phyloP scores from a whole-genome alignment of 2,329 filamentous ascomycete genomes.

The Hansfordia pulvinata region DNA sequence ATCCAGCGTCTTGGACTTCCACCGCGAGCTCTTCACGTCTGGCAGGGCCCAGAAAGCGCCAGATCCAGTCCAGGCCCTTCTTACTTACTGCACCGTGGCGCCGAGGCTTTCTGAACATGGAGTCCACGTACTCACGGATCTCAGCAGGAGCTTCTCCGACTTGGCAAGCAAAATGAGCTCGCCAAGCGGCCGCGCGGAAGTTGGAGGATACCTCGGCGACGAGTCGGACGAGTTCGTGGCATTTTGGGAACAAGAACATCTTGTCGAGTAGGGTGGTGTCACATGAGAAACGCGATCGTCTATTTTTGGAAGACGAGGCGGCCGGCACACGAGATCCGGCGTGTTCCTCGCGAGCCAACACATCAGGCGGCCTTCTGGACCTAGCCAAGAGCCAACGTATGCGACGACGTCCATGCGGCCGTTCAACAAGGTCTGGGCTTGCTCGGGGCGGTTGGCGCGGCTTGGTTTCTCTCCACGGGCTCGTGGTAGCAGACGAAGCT shows the following conservation, averaged over 20 bases:
- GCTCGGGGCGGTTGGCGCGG: no score
- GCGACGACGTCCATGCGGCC: no score
- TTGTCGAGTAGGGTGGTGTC: constrained; percentile 8
- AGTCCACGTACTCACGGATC: constrained; percentile 18
- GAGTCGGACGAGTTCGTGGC: constrained; percentile 12
- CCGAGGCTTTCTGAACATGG: constrained; percentile 13
- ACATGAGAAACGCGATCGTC: constrained; percentile 3
- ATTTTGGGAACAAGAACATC: constrained; percentile 16
- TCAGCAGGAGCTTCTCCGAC: constrained; percentile 15
- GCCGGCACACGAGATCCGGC: no score
- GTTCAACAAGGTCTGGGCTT: no score
- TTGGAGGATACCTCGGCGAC: constrained; percentile 12
- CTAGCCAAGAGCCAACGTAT: no score
- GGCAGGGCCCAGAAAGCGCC: constrained; percentile 3
- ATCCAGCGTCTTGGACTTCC: constrained; percentile 23
- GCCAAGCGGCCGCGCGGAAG: constrained; percentile 8
- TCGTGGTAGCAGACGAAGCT: no score
- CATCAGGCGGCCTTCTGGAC: no score
- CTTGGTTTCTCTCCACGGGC: no score
- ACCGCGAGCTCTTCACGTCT: constrained; percentile 13
- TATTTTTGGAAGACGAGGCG: constrained; percentile 1
- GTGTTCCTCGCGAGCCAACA: no score
- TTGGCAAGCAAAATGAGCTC: constrained; percentile 12
- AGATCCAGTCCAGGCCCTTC: constrained; percentile 12
- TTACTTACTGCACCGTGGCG: constrained; percentile 18